Conservation (phyloP, 1,284 basidiomycete genomes). For the Amylostereum areolatum region DNA sequence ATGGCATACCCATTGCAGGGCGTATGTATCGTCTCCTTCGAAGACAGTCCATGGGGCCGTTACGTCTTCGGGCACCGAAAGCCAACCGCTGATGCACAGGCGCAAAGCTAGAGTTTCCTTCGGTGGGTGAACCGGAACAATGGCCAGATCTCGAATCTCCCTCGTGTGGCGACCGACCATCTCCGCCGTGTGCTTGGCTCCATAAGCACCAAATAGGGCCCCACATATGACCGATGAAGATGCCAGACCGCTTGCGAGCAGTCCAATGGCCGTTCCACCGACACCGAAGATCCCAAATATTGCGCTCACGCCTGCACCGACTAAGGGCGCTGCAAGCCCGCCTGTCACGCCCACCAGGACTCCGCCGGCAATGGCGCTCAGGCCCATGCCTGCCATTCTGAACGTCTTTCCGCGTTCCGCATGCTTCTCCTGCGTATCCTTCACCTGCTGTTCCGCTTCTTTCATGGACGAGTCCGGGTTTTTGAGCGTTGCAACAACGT, state of each 20-base stretch:
- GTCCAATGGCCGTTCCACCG: conserved; percentile 47
- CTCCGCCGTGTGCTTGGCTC: conserved; percentile 39
- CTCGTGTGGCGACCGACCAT: conserved; percentile 47
- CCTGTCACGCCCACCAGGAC: conserved; percentile 52
- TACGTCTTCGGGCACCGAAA: conserved; percentile 38
- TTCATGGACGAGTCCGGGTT: conserved; percentile 40
- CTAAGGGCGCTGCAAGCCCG: conserved; percentile 50
- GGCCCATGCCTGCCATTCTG: conserved; percentile 42
- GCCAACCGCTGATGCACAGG: conserved; percentile 54
- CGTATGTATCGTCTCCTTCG: conserved; percentile 47
- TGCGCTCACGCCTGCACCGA: conserved; percentile 47
- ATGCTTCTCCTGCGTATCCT: conserved; percentile 34
- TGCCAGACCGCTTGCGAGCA: conserved; percentile 49
- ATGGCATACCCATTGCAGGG: conserved; percentile 48
- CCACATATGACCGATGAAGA: conserved; percentile 52
- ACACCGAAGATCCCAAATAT: conserved; percentile 46
- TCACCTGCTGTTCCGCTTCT: conserved; percentile 38
- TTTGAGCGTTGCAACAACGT: conserved; percentile 41
- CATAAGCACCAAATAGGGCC: conserved; percentile 53
- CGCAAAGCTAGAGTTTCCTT: conserved; percentile 45
- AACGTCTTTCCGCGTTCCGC: conserved; percentile 36
- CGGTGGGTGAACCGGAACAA: conserved; percentile 37
- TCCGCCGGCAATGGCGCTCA: conserved; percentile 50
- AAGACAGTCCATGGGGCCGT: conserved; percentile 49
- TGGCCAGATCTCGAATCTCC: conserved; percentile 48